A percentile compares a stretch with the other conserved stretches of the same genome.
Evolutionary conservation across 345 rosid species (phyloP).

Genomic region (Sonneratia alba): DNA sequence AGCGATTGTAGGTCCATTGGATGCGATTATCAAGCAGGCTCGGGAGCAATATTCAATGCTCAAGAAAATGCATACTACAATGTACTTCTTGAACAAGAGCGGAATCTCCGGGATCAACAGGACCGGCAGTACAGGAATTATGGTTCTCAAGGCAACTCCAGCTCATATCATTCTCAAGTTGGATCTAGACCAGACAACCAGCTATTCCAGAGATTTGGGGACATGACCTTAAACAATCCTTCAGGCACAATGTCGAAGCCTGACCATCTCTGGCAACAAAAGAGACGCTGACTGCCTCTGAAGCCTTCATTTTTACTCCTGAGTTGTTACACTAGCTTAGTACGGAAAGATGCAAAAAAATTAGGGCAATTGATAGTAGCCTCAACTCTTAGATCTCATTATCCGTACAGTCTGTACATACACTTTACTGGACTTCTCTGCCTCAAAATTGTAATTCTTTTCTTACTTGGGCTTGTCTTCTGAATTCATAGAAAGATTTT

Average conservation of each 20-base stretch:
- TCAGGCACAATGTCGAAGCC: not conserved
- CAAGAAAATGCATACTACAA: not conserved
- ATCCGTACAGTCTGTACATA: not conserved
- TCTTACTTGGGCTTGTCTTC: not conserved
- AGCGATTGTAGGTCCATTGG: slow-evolving; percentile 19
- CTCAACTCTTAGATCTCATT: not conserved
- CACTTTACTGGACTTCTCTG: not conserved
- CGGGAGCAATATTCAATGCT: slow-evolving; percentile 12
- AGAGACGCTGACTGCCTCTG: not conserved
- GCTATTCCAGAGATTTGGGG: slow-evolving; percentile 12
- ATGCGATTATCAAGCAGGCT: slow-evolving; percentile 19
- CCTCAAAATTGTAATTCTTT: not conserved
- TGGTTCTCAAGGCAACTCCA: slow-evolving; percentile 14
- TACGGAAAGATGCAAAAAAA: not conserved
- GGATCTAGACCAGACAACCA: slow-evolving; percentile 14
- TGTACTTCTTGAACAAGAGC: not conserved
- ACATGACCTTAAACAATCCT: slow-evolving; percentile 1
- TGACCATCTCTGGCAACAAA: not conserved
- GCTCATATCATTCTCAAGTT: slow-evolving; percentile 12
- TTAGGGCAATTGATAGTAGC: not conserved
- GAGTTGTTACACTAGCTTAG: not conserved
- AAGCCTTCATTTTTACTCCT: not conserved
- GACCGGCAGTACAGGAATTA: slow-evolving; percentile 17
- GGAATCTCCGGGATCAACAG: not conserved
- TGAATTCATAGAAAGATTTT: too few species aligned